Evolutionary conservation across 2,329 filamentous ascomycete genomes (phyloP).

Genomic region (Coniella vitis): DNA sequence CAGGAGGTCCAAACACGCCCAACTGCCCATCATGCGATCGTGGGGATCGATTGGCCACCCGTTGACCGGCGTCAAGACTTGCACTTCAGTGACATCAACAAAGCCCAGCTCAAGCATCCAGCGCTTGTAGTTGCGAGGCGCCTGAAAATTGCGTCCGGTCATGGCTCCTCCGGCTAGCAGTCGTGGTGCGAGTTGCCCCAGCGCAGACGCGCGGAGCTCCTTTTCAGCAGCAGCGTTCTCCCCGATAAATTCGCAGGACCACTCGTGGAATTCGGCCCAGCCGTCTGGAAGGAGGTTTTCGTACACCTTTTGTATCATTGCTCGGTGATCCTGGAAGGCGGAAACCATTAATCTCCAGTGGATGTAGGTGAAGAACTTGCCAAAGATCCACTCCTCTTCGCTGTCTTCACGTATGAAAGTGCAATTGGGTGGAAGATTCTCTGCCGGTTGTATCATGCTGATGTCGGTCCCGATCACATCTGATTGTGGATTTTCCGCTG

Average conservation of each 20-base stretch:
- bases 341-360: constrained; percentile 4
- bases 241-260: constrained; percentile 1
- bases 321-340: not conserved
- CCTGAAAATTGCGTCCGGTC: constrained; percentile 17
- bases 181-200: not conserved
- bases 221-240: not conserved
- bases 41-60: constrained; percentile 1
- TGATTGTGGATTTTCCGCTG: constrained; percentile 9
- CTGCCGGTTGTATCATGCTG: constrained; percentile 17
- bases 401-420: constrained; percentile 2
- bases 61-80: constrained; percentile 1
- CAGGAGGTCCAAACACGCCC: not conserved
- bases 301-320: not conserved
- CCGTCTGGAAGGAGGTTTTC: constrained; percentile 2
- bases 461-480: constrained; percentile 16
- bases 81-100: constrained; percentile 21
- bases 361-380: not conserved
- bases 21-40: constrained; percentile 4
- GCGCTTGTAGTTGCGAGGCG: constrained; percentile 19
- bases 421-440: constrained; percentile 9
- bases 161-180: not conserved
- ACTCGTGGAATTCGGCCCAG: constrained; percentile 3
- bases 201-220: not conserved
- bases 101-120: constrained; percentile 24
- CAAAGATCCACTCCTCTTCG: constrained; percentile 7